Conservation (phyloP, 1,284 basidiomycete genomes). For the Xerocomus minutiporus region DNA sequence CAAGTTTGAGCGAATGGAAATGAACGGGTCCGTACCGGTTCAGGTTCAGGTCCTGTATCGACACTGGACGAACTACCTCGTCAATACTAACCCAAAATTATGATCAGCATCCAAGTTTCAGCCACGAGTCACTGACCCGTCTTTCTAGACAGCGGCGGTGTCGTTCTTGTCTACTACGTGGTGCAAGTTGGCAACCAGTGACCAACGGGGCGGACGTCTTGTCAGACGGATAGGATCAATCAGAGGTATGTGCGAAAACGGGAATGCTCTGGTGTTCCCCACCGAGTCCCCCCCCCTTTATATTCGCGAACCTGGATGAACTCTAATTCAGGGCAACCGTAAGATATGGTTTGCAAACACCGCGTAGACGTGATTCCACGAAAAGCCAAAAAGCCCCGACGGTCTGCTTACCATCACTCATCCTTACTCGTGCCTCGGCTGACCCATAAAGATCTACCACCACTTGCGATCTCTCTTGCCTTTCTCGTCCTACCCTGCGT, state of each 20-base stretch:
- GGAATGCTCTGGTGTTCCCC: slow-evolving; percentile 11
- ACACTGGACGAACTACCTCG: too few relatives aligned
- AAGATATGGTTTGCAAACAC: slow-evolving; percentile 24
- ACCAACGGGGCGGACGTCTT: neutral
- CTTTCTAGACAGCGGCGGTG: slow-evolving; percentile 2
- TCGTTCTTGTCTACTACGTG: neutral
- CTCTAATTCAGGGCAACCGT: slow-evolving; percentile 29
- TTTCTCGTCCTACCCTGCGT: slow-evolving; percentile 32
- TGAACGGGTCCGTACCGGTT: slow-evolving; percentile 32
- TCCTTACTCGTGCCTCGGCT: slow-evolving; percentile 33
- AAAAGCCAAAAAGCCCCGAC: slow-evolving; percentile 25
- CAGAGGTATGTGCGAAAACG: slow-evolving; percentile 4
- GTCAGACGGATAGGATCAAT: slow-evolving; percentile 1
- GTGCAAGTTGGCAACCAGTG: neutral
- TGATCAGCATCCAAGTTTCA: slow-evolving; percentile 18
- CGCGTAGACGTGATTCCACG: slow-evolving; percentile 28
- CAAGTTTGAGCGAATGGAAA: slow-evolving; percentile 10
- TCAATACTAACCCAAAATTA: slow-evolving; percentile 2
- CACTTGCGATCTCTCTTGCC: slow-evolving; percentile 17
- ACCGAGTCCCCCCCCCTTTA: slow-evolving; percentile 23
- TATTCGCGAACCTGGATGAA: slow-evolving; percentile 27
- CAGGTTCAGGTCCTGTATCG: slow-evolving; percentile 3
- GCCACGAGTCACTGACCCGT: slow-evolving; percentile 20
- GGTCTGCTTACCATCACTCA: slow-evolving; percentile 22
- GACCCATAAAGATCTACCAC: slow-evolving; percentile 27